Evolutionary conservation across 768 basidiomycete species (phyloP).

Genomic region (Lentinula lateritia): DNA sequence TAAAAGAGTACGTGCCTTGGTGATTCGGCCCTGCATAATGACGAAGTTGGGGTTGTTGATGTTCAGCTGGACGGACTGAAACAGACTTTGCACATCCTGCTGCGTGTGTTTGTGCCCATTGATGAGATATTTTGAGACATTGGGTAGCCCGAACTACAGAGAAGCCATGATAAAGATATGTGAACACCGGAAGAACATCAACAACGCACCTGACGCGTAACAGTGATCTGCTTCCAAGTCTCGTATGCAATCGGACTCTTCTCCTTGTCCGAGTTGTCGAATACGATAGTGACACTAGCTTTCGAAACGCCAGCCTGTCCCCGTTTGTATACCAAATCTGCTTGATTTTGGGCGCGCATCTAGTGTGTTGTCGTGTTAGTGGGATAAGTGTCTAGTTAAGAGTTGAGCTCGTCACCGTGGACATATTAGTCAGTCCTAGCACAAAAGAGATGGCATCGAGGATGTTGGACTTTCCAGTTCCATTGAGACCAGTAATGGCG

Average conservation of each 20-base stretch:
- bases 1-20: slow-evolving; percentile 56
- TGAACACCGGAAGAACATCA: background rate
- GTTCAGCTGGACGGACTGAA: slow-evolving; percentile 96
- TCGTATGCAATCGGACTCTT: slow-evolving; percentile 83
- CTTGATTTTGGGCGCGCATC: slow-evolving; percentile 94
- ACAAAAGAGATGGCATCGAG: slow-evolving; percentile 99
- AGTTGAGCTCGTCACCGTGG: slow-evolving; percentile 49
- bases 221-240: slow-evolving; percentile 83
- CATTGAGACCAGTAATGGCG: slow-evolving; percentile 94
- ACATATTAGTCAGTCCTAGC: slow-evolving; percentile 94
- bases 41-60: slow-evolving; percentile 99
- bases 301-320: slow-evolving; percentile 96
- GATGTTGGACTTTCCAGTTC: slow-evolving; percentile 98
- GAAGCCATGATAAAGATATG: slow-evolving; percentile 2
- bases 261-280: slow-evolving; percentile 89
- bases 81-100: slow-evolving; percentile 79
- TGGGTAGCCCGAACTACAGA: slow-evolving; percentile 85
- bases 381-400: background rate
- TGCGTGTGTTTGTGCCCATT: slow-evolving; percentile 94
- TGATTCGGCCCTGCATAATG: slow-evolving; percentile 99
- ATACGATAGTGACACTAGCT: slow-evolving; percentile 97
- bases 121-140: slow-evolving; percentile 89
- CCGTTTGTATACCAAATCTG: slow-evolving; percentile 98
- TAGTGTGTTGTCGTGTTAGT: slow-evolving; percentile 21
- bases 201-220: slow-evolving; percentile 80